Percentiles rank a stretch among this genome's conserved stretches.
phyloP scores from a whole-genome alignment of 2,329 filamentous ascomycete species.

The Colletotrichum australisinense region DNA sequence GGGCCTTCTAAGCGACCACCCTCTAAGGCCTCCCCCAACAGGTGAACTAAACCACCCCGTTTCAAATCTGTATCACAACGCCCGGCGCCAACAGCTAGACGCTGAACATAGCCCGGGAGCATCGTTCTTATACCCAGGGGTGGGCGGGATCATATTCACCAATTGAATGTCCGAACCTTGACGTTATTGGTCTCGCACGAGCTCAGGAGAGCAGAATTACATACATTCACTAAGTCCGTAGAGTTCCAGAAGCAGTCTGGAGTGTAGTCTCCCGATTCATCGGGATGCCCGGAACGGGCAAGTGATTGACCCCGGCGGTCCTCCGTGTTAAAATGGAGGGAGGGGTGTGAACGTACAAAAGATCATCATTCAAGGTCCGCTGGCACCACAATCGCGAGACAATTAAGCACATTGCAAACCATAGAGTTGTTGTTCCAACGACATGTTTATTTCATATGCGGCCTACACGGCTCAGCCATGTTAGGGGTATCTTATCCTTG shows the following conservation, averaged over 20 bases:
- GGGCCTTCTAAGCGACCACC: too few relatives aligned
- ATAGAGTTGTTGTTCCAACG: constrained; percentile 21
- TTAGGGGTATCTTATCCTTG: constrained; percentile 31
- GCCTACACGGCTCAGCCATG: constrained; percentile 32
- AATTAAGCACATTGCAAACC: not conserved
- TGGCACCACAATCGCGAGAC: constrained; percentile 4
- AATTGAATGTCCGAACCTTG: not conserved
- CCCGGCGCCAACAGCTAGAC: constrained; percentile 5
- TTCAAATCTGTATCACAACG: constrained; percentile 26
- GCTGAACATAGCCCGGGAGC: not conserved
- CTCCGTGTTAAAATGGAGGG: not conserved
- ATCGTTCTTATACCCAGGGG: too few relatives aligned
- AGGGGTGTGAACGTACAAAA: constrained; percentile 8
- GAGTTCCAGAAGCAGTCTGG: not conserved
- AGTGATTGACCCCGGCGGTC: constrained; percentile 1
- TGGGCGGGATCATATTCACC: not conserved
- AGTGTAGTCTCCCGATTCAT: not conserved
- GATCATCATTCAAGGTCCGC: not conserved
- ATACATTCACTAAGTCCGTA: not conserved
- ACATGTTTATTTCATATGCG: constrained; percentile 21
- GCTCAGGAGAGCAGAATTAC: not conserved
- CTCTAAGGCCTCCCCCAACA: not conserved
- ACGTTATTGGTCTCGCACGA: not conserved
- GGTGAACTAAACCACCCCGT: not conserved
- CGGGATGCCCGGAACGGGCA: constrained; percentile 9